Conservation (phyloP, 2,329 filamentous ascomycete species). For the Diplodia mutila region DNA sequence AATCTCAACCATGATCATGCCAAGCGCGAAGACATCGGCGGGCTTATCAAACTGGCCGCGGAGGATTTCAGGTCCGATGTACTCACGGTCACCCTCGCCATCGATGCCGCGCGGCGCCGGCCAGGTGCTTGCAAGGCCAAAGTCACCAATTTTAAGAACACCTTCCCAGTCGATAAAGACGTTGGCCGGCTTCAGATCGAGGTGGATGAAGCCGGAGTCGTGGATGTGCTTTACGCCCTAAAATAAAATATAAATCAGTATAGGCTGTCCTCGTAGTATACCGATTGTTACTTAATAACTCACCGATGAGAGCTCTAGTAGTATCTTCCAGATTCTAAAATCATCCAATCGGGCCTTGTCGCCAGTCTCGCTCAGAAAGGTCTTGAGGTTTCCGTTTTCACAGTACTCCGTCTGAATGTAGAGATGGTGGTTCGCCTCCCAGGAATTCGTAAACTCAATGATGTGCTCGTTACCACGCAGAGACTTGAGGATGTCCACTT, state of each 20-base stretch:
- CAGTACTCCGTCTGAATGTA: conserved; percentile 99
- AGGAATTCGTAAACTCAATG: conserved; percentile 79
- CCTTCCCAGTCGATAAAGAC: conserved; percentile 82
- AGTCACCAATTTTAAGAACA: conserved; percentile 82
- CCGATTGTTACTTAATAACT: conserved; percentile 42
- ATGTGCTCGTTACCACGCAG: conserved; percentile 82
- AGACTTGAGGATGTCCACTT: conserved; percentile 78
- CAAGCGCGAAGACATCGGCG: conserved; percentile 90
- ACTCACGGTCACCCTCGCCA: conserved; percentile 92
- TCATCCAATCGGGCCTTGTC: conserved; percentile 87
- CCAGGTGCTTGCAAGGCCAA: conserved; percentile 79
- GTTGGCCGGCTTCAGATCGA: conserved; percentile 85
- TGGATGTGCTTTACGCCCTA: conserved; percentile 91
- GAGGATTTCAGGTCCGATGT: conserved; percentile 92
- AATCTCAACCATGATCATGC: conserved; percentile 92
- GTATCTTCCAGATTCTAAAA: conserved; percentile 97
- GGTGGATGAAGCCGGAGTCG: conserved; percentile 80
- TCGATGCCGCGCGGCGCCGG: conserved; percentile 77
- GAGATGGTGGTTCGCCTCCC: conserved; percentile 82
- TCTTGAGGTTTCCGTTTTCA: conserved; percentile 87
- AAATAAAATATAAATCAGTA: conserved; percentile 46
- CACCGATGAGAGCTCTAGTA: conserved; percentile 83
- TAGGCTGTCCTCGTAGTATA: conserved; percentile 28
- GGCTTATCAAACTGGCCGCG: conserved; percentile 85
- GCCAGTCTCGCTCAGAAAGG: conserved; percentile 82